Base-by-base conservation (phyloP, 495 filamentous ascomycete species). In the Trichoderma gamsii region DNA sequence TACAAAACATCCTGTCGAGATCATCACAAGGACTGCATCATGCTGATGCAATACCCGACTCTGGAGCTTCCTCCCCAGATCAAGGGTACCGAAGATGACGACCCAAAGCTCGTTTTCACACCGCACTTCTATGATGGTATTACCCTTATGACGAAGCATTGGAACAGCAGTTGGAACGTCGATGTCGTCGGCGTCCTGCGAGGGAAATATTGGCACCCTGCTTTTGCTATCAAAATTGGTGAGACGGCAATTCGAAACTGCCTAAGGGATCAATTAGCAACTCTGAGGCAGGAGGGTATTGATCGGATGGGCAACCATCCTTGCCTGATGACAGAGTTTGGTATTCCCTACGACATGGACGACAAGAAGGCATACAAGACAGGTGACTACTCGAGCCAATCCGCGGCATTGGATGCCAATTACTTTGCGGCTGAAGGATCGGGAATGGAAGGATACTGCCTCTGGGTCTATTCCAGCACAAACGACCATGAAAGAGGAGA, bases 291-390 rank as follows among this genome's bases (percentile, higher is more conserved):
- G 68, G 95, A 99, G 77, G 96, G 96, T n/a, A 76, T 88, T 21
- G 89, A 94, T 43, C 88, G 94, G 66, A 92, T 97, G 85, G 95
- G 95, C 18, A 85, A 89, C 43, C 95, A 96, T 71, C 95, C 95
- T 1, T 89, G 94, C 71, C 79, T 99, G 13, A 90, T 97, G 75
- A 96, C 91, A 1, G 95, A 99, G 73, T 97, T 97, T 72, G 95
- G 95, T 29, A 97, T 98, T 69, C 95, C 95, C 0, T 99, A 97
- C 74, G 96, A 99, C 76, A 99, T 99, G 95, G 93, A 99, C 73
- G 86, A 96, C 68, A 91, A 97, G 77, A 79, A 92, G 70, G 95
- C 95, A 1, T 99, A 99, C 77, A 90, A 91, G 75, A 96, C 93
- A n/a, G 95, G 95, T 4, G 90, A 99, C 72, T 99, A 96, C 73